phyloP scores from a whole-genome alignment of 2,329 filamentous ascomycete genomes.

The Xylariaceae sp. region DNA sequence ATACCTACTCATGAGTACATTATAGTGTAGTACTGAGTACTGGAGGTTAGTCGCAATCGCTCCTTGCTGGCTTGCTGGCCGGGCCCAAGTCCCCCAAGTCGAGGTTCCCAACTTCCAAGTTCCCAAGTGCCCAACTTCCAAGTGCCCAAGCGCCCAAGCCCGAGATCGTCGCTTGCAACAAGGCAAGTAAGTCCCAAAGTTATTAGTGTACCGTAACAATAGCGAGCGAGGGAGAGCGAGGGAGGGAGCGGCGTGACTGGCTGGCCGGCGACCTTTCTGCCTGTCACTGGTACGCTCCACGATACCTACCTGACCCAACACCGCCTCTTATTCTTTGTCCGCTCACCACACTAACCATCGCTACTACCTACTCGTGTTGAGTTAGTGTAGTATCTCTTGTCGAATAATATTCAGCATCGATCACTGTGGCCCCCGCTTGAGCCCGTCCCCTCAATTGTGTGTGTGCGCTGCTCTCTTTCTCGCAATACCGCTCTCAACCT shows the following conservation, averaged over 20 bases:
- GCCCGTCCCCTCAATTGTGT: slow-evolving; percentile 11
- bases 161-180: neutral
- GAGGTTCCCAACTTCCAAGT: neutral
- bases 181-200: neutral
- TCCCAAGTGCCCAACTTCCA: neutral
- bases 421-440: slow-evolving; percentile 15
- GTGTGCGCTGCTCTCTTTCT: slow-evolving; percentile 18
- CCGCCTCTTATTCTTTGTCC: slow-evolving; percentile 13
- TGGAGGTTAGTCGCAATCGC: too few relatives aligned
- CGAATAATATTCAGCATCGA: slow-evolving; percentile 23
- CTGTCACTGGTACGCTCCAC: neutral
- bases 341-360: neutral
- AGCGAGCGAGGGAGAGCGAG: neutral
- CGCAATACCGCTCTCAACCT: slow-evolving; percentile 19
- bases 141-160: too few relatives aligned
- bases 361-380: slow-evolving; percentile 3
- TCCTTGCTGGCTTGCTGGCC: neutral
- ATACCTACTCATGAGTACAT: neutral
- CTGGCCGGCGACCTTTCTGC: neutral
- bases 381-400: slow-evolving; percentile 9
- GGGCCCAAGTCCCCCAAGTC: neutral
- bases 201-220: neutral
- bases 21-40: neutral
- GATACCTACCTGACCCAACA: slow-evolving; percentile 6
- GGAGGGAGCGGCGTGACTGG: too few relatives aligned